Conservation (phyloP, 2,329 filamentous ascomycete genomes). For the Alternaria angustiovoidea region DNA sequence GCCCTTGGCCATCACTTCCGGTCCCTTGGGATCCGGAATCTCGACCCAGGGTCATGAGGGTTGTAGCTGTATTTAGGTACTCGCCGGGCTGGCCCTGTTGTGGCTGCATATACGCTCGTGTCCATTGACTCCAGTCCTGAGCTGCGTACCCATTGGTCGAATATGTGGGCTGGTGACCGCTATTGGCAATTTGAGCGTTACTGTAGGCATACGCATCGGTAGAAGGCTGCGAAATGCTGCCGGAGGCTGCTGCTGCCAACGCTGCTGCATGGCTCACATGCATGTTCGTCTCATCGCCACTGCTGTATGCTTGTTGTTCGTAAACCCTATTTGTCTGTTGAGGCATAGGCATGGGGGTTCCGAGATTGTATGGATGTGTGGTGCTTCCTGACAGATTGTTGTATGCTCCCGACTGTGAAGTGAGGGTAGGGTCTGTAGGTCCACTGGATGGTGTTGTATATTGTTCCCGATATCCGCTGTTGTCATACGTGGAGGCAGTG, state of each 20-base stretch:
- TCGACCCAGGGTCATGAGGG: constrained; percentile 50
- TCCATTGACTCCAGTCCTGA: constrained; percentile 49
- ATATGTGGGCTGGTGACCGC: constrained; percentile 31
- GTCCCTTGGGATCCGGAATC: constrained; percentile 32
- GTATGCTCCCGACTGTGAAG: constrained; percentile 34
- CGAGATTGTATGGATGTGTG: constrained; percentile 39
- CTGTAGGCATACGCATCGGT: constrained; percentile 36
- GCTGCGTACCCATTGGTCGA: constrained; percentile 35
- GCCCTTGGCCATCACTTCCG: constrained; percentile 27
- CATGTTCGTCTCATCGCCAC: constrained; percentile 37
- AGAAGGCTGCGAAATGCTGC: constrained; percentile 29
- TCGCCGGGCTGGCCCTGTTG: constrained; percentile 37
- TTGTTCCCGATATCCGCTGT: constrained; percentile 33
- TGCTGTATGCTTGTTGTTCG: constrained; percentile 40
- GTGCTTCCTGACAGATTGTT: constrained; percentile 20
- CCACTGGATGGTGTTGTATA: constrained; percentile 29
- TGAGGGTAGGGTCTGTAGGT: constrained; percentile 32
- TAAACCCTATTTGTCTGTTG: constrained; percentile 34
- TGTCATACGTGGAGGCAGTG: constrained; percentile 32
- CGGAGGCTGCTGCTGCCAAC: constrained; percentile 37
- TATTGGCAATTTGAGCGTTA: constrained; percentile 30
- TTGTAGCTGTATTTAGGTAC: constrained; percentile 51
- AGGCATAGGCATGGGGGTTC: constrained; percentile 28
- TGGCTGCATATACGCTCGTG: constrained; percentile 42
- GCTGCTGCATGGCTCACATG: constrained; percentile 42